Conservation (phyloP, 169 alveolate genomes). For the Plasmodium knowlesi region DNA sequence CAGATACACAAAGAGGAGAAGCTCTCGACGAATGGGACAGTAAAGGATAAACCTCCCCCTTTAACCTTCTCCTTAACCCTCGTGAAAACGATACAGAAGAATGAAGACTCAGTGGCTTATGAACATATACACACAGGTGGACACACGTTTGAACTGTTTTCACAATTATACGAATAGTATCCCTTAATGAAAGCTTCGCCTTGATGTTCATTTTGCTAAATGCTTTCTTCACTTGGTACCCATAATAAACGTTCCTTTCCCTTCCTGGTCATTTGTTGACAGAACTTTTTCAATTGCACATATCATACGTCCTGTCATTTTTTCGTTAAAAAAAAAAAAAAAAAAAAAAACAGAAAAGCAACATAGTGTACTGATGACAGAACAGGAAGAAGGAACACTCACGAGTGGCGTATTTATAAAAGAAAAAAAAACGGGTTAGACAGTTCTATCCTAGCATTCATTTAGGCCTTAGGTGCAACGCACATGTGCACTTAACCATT, state of each 20-base stretch:
- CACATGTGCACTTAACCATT: background rate
- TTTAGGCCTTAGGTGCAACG: background rate
- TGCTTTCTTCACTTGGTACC: background rate
- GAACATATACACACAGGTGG: background rate
- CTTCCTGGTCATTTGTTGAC: background rate
- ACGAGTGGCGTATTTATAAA: background rate
- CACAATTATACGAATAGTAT: background rate
- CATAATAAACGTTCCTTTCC: background rate
- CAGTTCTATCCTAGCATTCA: background rate
- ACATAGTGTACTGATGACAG: background rate
- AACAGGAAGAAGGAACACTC: background rate
- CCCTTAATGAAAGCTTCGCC: background rate
- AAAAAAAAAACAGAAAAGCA: background rate
- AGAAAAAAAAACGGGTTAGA: background rate
- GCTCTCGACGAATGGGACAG: background rate
- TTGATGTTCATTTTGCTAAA: background rate
- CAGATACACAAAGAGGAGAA: background rate
- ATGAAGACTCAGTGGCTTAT: background rate
- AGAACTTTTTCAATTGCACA: background rate
- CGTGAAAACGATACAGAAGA: background rate
- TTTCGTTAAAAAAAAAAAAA: background rate
- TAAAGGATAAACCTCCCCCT: background rate
- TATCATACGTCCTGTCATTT: background rate
- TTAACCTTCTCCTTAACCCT: background rate
- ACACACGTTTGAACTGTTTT: background rate